Percentiles rank a stretch among this genome's conserved stretches.
Evolutionary conservation across 2,329 filamentous ascomycete species (phyloP).

Genomic region (Moelleriella libera): DNA sequence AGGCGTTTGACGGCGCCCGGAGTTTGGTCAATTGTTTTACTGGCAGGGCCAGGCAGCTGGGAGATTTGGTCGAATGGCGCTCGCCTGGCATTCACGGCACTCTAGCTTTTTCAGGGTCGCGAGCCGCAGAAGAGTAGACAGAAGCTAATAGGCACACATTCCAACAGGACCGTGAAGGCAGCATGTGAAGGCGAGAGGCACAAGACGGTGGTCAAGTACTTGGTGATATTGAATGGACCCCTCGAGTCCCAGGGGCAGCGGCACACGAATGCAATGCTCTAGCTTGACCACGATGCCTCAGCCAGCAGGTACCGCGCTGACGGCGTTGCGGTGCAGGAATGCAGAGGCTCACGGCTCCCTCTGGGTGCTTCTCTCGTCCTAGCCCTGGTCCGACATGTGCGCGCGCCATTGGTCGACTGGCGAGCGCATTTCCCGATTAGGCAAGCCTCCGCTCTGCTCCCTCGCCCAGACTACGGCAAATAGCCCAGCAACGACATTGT

Average conservation of each 20-base stretch:
- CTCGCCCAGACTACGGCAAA: not conserved
- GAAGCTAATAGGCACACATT: constrained; percentile 1
- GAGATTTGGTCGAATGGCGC: too few relatives aligned
- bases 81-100: too few relatives aligned
- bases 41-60: too few relatives aligned
- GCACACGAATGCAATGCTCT: not conserved
- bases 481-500: constrained; percentile 1
- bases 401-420: not conserved
- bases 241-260: not conserved
- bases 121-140: not conserved
- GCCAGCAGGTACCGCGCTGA: not conserved
- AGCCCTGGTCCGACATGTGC: not conserved
- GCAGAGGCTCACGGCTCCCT: not conserved
- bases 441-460: not conserved
- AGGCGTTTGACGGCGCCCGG: too few relatives aligned
- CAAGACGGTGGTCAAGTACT: not conserved
- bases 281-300: not conserved
- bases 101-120: too few relatives aligned
- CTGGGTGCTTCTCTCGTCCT: too few relatives aligned
- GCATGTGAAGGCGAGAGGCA: not conserved
- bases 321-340: not conserved
- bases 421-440: not conserved
- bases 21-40: too few relatives aligned
- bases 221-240: not conserved
- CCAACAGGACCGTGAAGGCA: not conserved